Percentiles rank a stretch among this genome's conserved stretches.
Conservation (phyloP, 257 asterid species). For the Ophiorrhiza pumila region DNA sequence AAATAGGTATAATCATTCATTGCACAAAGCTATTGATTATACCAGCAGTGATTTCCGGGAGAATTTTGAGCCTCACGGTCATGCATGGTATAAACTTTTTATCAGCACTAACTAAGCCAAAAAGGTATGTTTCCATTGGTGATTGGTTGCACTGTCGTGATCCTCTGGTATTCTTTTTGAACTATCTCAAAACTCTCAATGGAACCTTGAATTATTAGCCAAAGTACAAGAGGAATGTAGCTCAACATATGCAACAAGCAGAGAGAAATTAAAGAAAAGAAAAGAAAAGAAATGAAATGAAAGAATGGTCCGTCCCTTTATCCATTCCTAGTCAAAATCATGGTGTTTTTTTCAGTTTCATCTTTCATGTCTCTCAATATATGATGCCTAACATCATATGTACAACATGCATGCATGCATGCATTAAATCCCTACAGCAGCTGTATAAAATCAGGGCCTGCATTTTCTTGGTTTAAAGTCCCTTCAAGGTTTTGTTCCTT, state of each 20-base stretch:
- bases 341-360: background rate
- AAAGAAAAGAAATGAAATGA: background rate
- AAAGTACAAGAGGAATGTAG: background rate
- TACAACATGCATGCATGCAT: background rate
- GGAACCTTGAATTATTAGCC: conserved; percentile 8
- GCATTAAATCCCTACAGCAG: background rate
- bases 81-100: too few relatives aligned
- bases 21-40: too few relatives aligned
- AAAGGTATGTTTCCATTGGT: conserved; percentile 2
- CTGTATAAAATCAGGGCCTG: background rate
- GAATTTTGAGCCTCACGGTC: background rate
- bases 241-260: background rate
- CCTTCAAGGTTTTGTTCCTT: background rate
- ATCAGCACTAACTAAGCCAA: background rate
- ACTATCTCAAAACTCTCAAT: background rate
- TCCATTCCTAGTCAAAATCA: background rate
- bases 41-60: too few relatives aligned
- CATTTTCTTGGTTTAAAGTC: background rate
- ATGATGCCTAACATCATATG: too few relatives aligned
- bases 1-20: too few relatives aligned
- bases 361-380: background rate
- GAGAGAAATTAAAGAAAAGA: too few relatives aligned
- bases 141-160: conserved; percentile 4
- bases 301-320: background rate
- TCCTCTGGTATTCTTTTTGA: conserved; percentile 6